phyloP scores from a whole-genome alignment of 345 rosid genomes.

The Ailanthus altissimus region DNA sequence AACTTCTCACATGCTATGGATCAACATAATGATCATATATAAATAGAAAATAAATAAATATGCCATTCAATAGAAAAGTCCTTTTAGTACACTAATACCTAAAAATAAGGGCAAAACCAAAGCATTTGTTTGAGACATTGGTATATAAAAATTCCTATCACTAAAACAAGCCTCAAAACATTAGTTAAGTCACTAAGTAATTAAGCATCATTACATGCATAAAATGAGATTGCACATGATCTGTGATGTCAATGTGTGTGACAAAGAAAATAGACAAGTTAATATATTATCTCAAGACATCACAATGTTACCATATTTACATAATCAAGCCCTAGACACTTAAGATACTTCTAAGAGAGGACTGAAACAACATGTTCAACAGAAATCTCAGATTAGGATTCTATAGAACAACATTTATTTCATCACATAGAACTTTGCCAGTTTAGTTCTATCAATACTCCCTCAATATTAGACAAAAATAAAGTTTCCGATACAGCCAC shows the following conservation, averaged over 20 bases:
- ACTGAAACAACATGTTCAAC: background rate
- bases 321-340: background rate
- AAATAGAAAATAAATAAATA: background rate
- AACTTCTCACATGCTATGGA: background rate
- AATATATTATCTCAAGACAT: background rate
- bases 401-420: conserved; percentile 5
- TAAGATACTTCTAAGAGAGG: background rate
- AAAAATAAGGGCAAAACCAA: background rate
- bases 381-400: background rate
- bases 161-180: background rate
- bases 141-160: background rate
- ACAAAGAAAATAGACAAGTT: background rate
- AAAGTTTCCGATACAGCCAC: conserved; percentile 1
- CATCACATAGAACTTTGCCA: background rate
- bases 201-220: too few species aligned
- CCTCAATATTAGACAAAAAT: background rate
- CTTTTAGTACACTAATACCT: background rate
- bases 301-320: conserved; percentile 4
- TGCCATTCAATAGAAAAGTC: conserved; percentile 1
- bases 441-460: background rate
- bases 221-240: background rate
- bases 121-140: background rate
- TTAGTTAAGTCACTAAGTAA: background rate
- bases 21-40: background rate
- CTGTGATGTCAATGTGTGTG: background rate